Base-by-base conservation (phyloP, 306 rosid genomes). In the Sechiopsis laciniata region DNA sequence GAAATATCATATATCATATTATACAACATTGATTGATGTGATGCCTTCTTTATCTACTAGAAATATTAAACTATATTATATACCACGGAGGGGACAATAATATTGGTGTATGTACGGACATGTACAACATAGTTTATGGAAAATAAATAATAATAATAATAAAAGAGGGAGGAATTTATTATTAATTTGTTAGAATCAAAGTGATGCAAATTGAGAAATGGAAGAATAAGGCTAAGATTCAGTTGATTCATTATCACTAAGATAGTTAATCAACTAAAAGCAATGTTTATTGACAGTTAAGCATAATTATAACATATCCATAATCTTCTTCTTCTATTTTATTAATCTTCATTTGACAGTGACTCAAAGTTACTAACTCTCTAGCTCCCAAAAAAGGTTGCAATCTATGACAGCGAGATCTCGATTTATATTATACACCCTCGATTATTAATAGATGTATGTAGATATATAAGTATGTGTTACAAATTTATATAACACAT, bases 51-150 rank as follows among this genome's bases (percentile, higher is more conserved):
- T 26, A 26, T 26, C 29, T 26, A 26, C 29, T 26, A 26, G 29
- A 26, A 26, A 26, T 26, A 26, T 26, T 26, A 26, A 26, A 26
- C 1, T 26, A 26, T 26, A 1, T 1, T 26, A 26, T 26, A 26
- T 26, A 26, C 72, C 72, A 67, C 20, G 12, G 55, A 67, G 72
- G 73, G 58, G 56, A 67, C 72, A 67, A 37, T 17, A 40, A 65
- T 42, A 6, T 42, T 67, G 52, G 37, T 45, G 55, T 67, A 46
- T 67, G 72, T 67, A 67, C 72, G 72, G 45, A 50, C 73, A 22
- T 14, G 42, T 21, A 21, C 73, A 22, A 22, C 13, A 37, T 11
- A 0, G 14, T 20, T 69, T 69, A 69, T 45, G 19, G n/a, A 46
- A 5, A 20, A 3, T n/a, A 64, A n/a, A 29, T 6, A 6, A 29